phyloP scores from a whole-genome alignment of 345 rosid genomes.

The Cardamine resedifolia region DNA sequence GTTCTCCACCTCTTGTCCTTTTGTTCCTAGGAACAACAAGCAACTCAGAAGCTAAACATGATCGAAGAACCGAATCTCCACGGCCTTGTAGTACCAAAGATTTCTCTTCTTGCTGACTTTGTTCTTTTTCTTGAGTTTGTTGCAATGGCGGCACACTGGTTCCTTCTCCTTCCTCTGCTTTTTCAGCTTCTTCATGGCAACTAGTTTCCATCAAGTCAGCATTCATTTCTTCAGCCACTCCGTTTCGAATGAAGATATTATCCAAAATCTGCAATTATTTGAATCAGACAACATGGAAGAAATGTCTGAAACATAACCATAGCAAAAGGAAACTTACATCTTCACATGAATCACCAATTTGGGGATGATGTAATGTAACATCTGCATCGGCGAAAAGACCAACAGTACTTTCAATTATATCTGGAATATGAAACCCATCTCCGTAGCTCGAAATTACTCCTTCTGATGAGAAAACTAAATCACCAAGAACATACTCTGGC shows the following conservation, averaged over 20 bases:
- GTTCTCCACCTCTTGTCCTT: conserved; percentile 77
- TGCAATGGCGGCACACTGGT: conserved; percentile 44
- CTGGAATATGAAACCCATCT: conserved; percentile 74
- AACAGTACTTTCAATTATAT: conserved; percentile 88
- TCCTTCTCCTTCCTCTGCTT: conserved; percentile 65
- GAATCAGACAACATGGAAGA: conserved; percentile 14
- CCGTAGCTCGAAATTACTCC: conserved; percentile 63
- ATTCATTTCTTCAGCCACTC: conserved; percentile 54
- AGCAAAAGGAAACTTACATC: conserved; percentile 53
- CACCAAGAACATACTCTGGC: conserved; percentile 54
- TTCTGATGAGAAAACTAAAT: conserved; percentile 60
- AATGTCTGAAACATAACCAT: background rate
- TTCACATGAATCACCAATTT: conserved; percentile 61
- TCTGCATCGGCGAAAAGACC: conserved; percentile 80
- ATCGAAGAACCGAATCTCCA: conserved; percentile 48
- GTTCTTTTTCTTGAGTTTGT: conserved; percentile 41
- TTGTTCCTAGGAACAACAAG: conserved; percentile 71
- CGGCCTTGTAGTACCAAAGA: conserved; percentile 27
- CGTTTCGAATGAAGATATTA: conserved; percentile 43
- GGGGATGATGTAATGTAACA: conserved; percentile 65
- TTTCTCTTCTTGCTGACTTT: conserved; percentile 23
- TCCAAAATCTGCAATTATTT: conserved; percentile 33
- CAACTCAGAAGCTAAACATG: conserved; percentile 71
- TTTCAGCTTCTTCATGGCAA: conserved; percentile 45
- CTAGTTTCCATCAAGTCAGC: conserved; percentile 39